Evolutionary conservation across 352 stramenopile genomes (phyloP), one percentile per base, ranked within the genome.

Genomic region (Phytophthora fragariae): DNA sequence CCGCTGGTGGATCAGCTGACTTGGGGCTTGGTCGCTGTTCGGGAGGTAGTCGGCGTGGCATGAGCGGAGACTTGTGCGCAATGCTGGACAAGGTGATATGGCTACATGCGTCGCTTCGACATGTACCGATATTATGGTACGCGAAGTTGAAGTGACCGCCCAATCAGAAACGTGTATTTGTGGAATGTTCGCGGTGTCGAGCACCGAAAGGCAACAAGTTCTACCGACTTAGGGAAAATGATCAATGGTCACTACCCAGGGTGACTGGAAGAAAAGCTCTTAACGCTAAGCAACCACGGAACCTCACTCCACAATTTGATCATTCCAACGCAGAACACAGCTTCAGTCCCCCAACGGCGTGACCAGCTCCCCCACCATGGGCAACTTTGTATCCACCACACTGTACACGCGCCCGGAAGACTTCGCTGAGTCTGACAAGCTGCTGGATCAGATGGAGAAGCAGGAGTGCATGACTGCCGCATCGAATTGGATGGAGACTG

Each of bases 261-360:
- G 35, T 5, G 49, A 57, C 55, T 66, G 21, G 11, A 47, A 11
- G 31, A 27, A 7, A 7, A 46, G 39, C 47, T 7, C 5, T 9
- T 11, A 15, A 61, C 4, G 6, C n/a, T 8, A 24, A n/a, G 15
- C 24, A 33, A 29, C 33, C 6, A 52, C 37, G 3, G 35, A 24
- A 17, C 33, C 19, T 77, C 77, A 90, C 79, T 89, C 66, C 55
- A 12, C 65, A 77, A 89, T 80, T 85, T 67, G 19, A 72, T 57
- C 67, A 11, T 19, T 72, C 39, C 11, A 58, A 21, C 50, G 5
- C 59, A 76, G 24, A 31, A 31, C 29, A 31, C 29, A 31, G 29
- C 29, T 31, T 31, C 29, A 31, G 29, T 31, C 8, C 8, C 29
- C 29, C 29, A 8, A 31, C 29, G 29, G 29, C 21, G 52, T 27